Evolutionary conservation across 1,284 basidiomycete species (phyloP).

Genomic region (Malassezia sympodialis): DNA sequence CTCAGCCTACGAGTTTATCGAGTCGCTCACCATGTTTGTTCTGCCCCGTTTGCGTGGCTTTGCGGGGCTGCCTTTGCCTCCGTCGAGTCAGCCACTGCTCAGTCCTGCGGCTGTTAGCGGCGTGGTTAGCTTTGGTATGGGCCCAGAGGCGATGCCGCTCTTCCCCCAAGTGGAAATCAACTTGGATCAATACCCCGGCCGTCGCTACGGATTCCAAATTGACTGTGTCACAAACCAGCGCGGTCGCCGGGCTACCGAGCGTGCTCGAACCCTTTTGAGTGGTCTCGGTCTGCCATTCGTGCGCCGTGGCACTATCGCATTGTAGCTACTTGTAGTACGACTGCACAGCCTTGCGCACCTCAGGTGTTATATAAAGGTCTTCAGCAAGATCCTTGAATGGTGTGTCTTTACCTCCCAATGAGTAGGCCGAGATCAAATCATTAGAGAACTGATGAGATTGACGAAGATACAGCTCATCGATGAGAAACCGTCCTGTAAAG

Average conservation of each 20-base stretch:
- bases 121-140: conserved; percentile 77
- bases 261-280: conserved; percentile 36
- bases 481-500: conserved; percentile 30
- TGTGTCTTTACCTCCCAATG: conserved; percentile 23
- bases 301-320: conserved; percentile 22
- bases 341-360: conserved; percentile 28
- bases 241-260: conserved; percentile 37
- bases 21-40: conserved; percentile 81
- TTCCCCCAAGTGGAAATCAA: conserved; percentile 59
- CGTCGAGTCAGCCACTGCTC: conserved; percentile 46
- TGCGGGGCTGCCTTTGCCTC: conserved; percentile 65
- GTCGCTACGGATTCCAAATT: conserved; percentile 41
- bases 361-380: conserved; percentile 40
- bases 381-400: conserved; percentile 27
- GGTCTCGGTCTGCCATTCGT: conserved; percentile 45
- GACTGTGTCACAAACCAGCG: conserved; percentile 46
- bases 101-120: conserved; percentile 65
- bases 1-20: conserved; percentile 86
- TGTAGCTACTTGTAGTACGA: conserved; percentile 11
- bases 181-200: conserved; percentile 43
- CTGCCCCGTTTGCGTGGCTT: conserved; percentile 85
- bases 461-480: conserved; percentile 45
- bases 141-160: conserved; percentile 70
- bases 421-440: conserved; percentile 22
- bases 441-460: conserved; percentile 19